Evolutionary conservation across 805 yeast species (phyloP), one percentile per base, ranked within the genome.

Genomic region (Ogataea saltuana): DNA sequence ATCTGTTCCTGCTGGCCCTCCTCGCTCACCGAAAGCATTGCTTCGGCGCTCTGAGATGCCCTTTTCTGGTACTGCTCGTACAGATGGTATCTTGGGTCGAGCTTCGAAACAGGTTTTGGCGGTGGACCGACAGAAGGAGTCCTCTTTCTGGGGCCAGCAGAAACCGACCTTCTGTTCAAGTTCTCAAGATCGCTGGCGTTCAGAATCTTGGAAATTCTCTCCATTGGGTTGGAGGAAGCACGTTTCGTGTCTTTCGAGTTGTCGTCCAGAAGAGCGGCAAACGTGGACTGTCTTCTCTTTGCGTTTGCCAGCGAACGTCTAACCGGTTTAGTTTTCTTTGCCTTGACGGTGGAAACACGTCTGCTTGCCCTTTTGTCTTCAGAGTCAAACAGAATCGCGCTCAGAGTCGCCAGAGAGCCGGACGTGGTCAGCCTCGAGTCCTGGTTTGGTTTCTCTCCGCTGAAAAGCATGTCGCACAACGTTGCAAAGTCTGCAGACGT

Each of bases 401-500:
- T 81, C 56, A 63, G 53, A 12, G 62, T 61, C 0, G 81, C 83
- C 27, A 71, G 80, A n/a, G 71, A 69, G 15, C 81, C 78, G 1
- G 70, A 57, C 17, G 49, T 46, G 39, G 57, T 47, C 10, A 62
- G 43, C 16, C 52, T 41, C 17, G 45, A 28, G 33, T 45, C 43
- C 1, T 28, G 16, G n/a, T 46, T 44, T 3, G 44, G 34, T 51
- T 74, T 75, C 56, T 83, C 89, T 61, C 83, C 85, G 54, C 78
- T 84, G 69, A 85, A 85, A 45, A 85, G 78, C 62, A 78, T 81
- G 65, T 85, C 91, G 69, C 88, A 83, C 32, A 85, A 68, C 2
- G 85, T 76, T 10, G 89, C 93, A 69, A 85, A 85, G 49, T 85
- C 85, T 12, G 87, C 81, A 27, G 87, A 80, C 2, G 90, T 83